A percentile compares a stretch with the other conserved stretches of the same genome.
phyloP scores from a whole-genome alignment of 495 filamentous ascomycete genomes.

The Neurospora africana region DNA sequence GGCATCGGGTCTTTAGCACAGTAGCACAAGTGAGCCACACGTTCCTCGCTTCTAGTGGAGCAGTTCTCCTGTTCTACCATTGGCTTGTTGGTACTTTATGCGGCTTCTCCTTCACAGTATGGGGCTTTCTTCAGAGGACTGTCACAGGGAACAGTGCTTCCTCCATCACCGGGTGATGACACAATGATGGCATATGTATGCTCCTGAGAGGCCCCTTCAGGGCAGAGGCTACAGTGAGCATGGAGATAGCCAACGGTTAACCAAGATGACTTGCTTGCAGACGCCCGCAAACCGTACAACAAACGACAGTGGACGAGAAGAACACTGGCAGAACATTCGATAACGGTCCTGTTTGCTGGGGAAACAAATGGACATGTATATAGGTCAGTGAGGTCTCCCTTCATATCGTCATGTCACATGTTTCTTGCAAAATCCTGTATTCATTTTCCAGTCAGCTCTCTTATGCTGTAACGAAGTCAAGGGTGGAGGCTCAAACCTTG shows the following conservation, averaged over 20 bases:
- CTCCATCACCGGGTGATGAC: neutral
- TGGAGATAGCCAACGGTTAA: neutral
- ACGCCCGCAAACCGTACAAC: neutral
- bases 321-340: neutral
- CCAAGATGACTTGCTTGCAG: neutral
- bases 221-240: neutral
- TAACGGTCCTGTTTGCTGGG: neutral
- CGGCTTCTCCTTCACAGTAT: neutral
- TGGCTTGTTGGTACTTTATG: neutral
- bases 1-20: slow-evolving; percentile 3
- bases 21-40: neutral
- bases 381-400: neutral
- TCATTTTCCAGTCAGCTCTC: neutral
- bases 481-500: neutral
- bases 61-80: neutral
- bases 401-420: neutral
- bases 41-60: neutral
- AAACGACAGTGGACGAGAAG: neutral
- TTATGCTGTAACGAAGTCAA: neutral
- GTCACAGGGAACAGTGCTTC: neutral
- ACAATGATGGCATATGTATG: neutral
- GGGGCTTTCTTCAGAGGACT: neutral
- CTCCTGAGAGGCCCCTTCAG: neutral
- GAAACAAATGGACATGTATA: neutral
- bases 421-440: neutral